phyloP scores from a whole-genome alignment of 768 basidiomycete species.

The Leucocoprinus leucothites region DNA sequence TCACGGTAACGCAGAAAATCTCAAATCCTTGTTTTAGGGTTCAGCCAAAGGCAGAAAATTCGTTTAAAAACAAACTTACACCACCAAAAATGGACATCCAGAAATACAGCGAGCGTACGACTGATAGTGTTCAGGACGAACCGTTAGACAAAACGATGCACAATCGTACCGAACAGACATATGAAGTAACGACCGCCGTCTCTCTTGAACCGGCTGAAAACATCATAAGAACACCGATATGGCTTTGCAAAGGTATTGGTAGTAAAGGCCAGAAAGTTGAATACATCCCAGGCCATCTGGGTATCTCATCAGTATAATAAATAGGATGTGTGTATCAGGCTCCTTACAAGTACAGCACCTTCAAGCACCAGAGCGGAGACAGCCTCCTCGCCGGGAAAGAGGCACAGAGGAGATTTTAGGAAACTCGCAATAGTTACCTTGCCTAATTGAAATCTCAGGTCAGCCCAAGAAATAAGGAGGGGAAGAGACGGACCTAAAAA shows the following conservation, averaged over 20 bases:
- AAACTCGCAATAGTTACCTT: not conserved
- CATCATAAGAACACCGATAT: not conserved
- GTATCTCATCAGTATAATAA: not conserved
- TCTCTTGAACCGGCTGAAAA: not conserved
- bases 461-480: not conserved
- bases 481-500: not conserved
- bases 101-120: not conserved
- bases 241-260: not conserved
- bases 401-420: not conserved
- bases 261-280: not conserved
- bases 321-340: not conserved
- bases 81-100: not conserved
- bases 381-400: not conserved
- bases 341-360: not conserved
- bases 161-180: not conserved
- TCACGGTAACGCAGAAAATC: not conserved
- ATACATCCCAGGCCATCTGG: not conserved
- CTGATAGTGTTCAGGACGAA: not conserved
- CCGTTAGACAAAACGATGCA: not conserved
- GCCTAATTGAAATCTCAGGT: not conserved
- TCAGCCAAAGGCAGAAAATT: not conserved
- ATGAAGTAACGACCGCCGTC: constrained; percentile 4
- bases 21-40: no score
- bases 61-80: not conserved
- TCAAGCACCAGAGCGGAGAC: not conserved